Evolutionary conservation across 768 basidiomycete species (phyloP), one percentile per base, ranked within the genome.

Genomic region (Suillus subluteus): DNA sequence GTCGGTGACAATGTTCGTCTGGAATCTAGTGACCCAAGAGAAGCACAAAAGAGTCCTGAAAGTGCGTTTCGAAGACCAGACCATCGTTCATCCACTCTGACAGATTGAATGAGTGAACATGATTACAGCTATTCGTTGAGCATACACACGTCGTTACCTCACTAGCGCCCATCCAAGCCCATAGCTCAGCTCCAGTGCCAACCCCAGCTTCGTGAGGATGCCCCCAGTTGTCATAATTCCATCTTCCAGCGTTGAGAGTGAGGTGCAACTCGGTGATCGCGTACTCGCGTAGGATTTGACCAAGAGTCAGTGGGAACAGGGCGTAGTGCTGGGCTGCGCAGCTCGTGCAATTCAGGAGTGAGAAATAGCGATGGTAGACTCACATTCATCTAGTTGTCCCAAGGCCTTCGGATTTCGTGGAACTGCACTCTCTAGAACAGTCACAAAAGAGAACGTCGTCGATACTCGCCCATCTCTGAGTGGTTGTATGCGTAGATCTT

Each of bases 41-140:
- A 95, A 12, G 97, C 95, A 72, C 98, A 99, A 79, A 99, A 98
- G 5, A 98, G 81, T 23, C 98, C 98, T 0, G 95, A 91, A 2
- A 98, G 84, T 8, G 94, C 91, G 72, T 97, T 96, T 30, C 95
- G 88, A 5, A 98, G 84, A 9, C 90, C 91, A 66, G 84, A 83
- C 96, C 96, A 98, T 35, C 92, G 87, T 56, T 85, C 82, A 67
- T 94, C 91, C 38, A 91, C 79, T 26, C 92, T 95, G 71, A 37
- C 66, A 32, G 32, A 41, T 52, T 62, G 18, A 26, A 65, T 41
- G 46, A 66, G 64, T 54, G 46, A 63, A 68, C 32, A 70, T 35
- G 18, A 26, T 32, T 56, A 62, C 15, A 12, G 35, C 15, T 41
- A 26, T 48, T 44, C 6, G 37, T 58, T n/a, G 55, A 35, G 37